Conservation (phyloP, 345 rosid species). For the Luvunga scandens region DNA sequence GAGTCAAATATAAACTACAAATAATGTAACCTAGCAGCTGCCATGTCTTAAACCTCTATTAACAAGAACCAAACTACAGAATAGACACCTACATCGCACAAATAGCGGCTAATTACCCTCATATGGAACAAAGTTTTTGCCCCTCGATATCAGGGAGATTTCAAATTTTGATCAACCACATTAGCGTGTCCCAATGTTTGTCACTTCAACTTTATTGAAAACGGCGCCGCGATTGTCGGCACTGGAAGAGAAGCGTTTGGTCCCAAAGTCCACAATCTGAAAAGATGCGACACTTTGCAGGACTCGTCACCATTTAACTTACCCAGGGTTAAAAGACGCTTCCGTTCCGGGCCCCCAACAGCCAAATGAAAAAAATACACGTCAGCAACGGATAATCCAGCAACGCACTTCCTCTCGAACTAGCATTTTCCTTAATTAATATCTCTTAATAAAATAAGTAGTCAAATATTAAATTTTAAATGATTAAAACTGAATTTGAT, state of each 20-base stretch:
- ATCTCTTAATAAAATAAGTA: too few relatives aligned
- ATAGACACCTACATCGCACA: too few relatives aligned
- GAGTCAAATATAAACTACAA: too few relatives aligned
- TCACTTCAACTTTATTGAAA: background rate
- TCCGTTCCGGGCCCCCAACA: background rate
- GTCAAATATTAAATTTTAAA: too few relatives aligned
- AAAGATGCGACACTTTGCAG: background rate
- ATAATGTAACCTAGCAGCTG: too few relatives aligned
- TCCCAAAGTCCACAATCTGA: background rate
- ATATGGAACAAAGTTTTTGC: background rate
- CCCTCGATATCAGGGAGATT: background rate
- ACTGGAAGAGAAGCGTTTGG: background rate
- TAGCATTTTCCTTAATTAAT: too few relatives aligned
- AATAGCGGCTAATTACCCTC: too few relatives aligned
- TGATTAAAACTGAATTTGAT: too few relatives aligned
- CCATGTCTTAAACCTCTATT: too few relatives aligned
- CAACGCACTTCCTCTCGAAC: background rate
- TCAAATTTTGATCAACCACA: too few relatives aligned
- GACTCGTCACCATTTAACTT: background rate
- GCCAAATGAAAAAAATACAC: background rate
- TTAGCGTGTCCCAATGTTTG: background rate
- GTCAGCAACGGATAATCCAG: background rate
- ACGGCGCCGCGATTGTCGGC: conserved; percentile 14
- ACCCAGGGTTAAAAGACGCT: background rate
- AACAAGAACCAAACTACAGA: too few relatives aligned